Percentiles rank a stretch among this genome's conserved stretches.
Evolutionary conservation across 2,329 filamentous ascomycete genomes (phyloP).

Genomic region (Orbilia blumenaviensis): DNA sequence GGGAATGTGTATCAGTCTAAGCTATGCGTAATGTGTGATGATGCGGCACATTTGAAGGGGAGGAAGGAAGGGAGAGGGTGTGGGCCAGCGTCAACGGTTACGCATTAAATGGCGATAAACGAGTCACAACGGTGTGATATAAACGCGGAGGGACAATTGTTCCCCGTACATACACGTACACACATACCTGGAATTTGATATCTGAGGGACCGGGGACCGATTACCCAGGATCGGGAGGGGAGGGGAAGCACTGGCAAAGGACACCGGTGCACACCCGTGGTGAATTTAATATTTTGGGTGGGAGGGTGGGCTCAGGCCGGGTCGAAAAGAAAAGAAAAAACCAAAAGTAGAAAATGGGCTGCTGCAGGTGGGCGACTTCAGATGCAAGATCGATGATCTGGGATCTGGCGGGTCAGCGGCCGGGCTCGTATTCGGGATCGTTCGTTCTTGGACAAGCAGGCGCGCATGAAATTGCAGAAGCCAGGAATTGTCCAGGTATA

Average conservation of each 20-base stretch:
- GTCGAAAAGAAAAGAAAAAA: neutral
- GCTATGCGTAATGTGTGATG: too few species aligned
- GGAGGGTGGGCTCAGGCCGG: conserved; percentile 1
- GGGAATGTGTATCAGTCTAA: too few species aligned
- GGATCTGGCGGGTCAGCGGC: conserved; percentile 9
- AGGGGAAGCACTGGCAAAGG: too few species aligned
- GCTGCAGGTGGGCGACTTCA: conserved; percentile 15
- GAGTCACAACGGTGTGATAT: conserved; percentile 1
- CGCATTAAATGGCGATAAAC: neutral
- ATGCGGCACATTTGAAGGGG: neutral
- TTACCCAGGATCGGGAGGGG: neutral
- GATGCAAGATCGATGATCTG: conserved; percentile 15
- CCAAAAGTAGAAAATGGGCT: neutral
- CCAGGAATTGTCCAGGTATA: too few species aligned
- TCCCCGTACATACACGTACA: conserved; percentile 6
- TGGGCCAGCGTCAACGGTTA: neutral
- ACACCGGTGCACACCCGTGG: too few species aligned
- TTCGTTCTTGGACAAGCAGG: conserved; percentile 2
- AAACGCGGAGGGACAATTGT: neutral
- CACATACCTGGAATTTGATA: conserved; percentile 6
- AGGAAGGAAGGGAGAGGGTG: neutral
- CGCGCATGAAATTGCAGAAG: neutral
- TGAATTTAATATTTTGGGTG: too few species aligned
- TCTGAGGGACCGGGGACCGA: neutral
- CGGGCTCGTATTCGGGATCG: conserved; percentile 8